phyloP scores from a whole-genome alignment of 805 yeast species.

The Saccharomycopsis selenospora region DNA sequence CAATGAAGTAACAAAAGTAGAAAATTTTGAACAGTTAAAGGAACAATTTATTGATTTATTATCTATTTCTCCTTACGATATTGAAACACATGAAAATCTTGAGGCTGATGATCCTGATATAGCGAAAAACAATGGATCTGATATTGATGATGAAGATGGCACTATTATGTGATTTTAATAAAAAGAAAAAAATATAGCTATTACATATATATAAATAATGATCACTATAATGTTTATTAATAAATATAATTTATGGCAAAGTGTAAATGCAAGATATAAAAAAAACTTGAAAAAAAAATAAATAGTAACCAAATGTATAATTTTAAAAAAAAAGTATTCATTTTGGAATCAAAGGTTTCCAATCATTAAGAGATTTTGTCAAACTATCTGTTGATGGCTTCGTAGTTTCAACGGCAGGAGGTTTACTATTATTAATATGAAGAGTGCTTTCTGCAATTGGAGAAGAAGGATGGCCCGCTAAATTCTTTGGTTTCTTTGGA shows the following conservation, averaged over 20 bases:
- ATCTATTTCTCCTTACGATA: background rate
- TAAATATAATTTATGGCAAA: too few relatives aligned
- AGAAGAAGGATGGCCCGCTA: background rate
- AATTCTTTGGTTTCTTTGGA: slow-evolving; percentile 32
- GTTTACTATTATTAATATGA: background rate
- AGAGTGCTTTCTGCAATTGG: background rate
- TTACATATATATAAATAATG: too few relatives aligned
- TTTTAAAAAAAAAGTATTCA: background rate
- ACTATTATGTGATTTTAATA: too few relatives aligned
- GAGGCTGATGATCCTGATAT: slow-evolving; percentile 5
- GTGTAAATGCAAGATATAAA: background rate
- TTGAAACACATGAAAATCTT: background rate
- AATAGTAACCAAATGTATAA: background rate
- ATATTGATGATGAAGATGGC: slow-evolving; percentile 6
- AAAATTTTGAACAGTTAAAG: background rate
- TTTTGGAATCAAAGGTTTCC: slow-evolving; percentile 15
- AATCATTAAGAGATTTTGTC: slow-evolving; percentile 2
- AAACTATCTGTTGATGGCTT: background rate
- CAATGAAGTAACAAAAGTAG: background rate
- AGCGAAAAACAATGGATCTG: slow-evolving; percentile 9
- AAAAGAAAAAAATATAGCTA: too few relatives aligned
- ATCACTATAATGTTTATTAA: too few relatives aligned
- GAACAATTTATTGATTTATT: slow-evolving; percentile 1
- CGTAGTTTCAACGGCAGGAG: background rate
- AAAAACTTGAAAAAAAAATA: background rate